phyloP scores from a whole-genome alignment of 2,329 filamentous ascomycete genomes.

The Didymella pomorum region DNA sequence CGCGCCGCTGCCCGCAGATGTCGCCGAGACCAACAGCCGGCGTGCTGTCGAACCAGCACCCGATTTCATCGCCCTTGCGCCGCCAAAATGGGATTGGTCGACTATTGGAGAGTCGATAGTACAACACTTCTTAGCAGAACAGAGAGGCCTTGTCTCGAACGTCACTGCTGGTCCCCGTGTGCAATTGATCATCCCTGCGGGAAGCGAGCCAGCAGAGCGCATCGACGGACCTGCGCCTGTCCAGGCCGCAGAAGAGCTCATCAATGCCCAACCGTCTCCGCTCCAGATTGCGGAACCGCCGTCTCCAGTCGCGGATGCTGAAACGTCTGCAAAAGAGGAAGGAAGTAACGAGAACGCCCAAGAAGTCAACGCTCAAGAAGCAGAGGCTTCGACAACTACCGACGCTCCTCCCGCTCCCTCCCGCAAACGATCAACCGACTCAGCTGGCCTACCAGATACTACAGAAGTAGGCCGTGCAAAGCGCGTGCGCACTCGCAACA shows the following conservation, averaged over 20 bases:
- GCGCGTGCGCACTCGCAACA: conserved; percentile 67
- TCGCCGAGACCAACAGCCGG: conserved; percentile 32
- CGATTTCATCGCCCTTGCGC: conserved; percentile 48
- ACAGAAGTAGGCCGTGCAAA: conserved; percentile 67
- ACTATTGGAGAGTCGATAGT: conserved; percentile 60
- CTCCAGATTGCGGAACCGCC: conserved; percentile 13
- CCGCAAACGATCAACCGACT: conserved; percentile 68
- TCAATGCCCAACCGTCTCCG: conserved; percentile 1
- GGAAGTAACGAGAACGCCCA: background rate
- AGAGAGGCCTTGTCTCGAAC: conserved; percentile 40
- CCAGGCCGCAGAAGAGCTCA: conserved; percentile 9
- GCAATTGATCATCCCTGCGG: conserved; percentile 52
- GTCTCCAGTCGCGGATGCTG: background rate
- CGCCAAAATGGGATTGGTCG: conserved; percentile 55
- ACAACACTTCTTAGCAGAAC: conserved; percentile 54
- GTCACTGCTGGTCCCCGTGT: conserved; percentile 52
- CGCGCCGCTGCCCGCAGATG: conserved; percentile 48
- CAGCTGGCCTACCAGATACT: conserved; percentile 65
- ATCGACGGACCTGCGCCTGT: conserved; percentile 13
- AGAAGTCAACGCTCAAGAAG: conserved; percentile 34
- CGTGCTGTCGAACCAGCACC: conserved; percentile 36
- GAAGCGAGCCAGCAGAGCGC: conserved; percentile 26
- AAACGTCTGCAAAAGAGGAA: background rate
- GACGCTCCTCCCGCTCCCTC: conserved; percentile 53
- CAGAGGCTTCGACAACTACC: conserved; percentile 18